Evolutionary conservation across 495 filamentous ascomycete species (phyloP).

Genomic region (Podospora conica): DNA sequence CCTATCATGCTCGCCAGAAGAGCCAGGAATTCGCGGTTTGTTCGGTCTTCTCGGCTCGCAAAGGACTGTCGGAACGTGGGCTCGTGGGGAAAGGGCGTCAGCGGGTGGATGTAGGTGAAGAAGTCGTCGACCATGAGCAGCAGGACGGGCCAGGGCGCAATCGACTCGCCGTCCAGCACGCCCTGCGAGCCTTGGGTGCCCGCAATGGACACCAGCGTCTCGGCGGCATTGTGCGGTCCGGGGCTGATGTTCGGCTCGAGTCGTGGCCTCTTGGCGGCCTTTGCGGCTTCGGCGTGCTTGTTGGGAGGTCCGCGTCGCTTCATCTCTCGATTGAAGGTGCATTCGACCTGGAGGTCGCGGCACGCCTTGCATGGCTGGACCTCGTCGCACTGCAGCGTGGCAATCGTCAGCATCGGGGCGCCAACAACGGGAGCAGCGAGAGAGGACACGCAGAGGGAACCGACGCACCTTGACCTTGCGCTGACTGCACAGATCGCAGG

Average conservation of each 20-base stretch:
- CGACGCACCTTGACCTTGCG: constrained; percentile 77
- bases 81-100: constrained; percentile 82
- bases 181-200: constrained; percentile 18
- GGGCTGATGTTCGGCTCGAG: constrained; percentile 38
- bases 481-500: constrained; percentile 79
- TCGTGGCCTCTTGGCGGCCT: constrained; percentile 54
- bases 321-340: constrained; percentile 73
- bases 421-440: not conserved
- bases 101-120: constrained; percentile 82
- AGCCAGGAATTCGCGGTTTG: constrained; percentile 63
- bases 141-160: constrained; percentile 63
- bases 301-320: constrained; percentile 81
- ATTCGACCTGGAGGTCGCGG: constrained; percentile 70
- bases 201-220: constrained; percentile 41
- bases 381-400: constrained; percentile 65
- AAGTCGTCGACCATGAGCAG: constrained; percentile 74
- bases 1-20: constrained; percentile 79
- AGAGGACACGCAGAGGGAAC: not conserved
- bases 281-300: constrained; percentile 71
- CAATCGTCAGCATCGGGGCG: constrained; percentile 13
- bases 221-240: constrained; percentile 42
- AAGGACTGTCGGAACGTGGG: constrained; percentile 74
- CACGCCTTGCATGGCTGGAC: constrained; percentile 75
- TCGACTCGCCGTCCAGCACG: constrained; percentile 59
- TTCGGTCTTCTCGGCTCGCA: constrained; percentile 60